phyloP scores from a whole-genome alignment of 2,329 filamentous ascomycete species.

The Elsinoe perseae region DNA sequence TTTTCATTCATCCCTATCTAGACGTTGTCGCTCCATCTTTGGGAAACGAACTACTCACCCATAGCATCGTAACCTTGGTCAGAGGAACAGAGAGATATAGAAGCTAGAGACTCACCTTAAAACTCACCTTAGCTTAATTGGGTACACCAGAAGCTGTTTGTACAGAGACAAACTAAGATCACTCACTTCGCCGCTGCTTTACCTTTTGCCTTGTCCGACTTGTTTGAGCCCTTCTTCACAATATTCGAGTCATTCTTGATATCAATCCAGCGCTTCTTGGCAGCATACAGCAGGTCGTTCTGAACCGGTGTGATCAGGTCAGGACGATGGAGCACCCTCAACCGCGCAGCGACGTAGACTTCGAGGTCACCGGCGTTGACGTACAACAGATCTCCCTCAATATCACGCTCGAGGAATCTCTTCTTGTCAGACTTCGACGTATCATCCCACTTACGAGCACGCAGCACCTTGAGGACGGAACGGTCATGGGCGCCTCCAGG shows the following conservation, averaged over 20 bases:
- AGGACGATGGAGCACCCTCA: neutral
- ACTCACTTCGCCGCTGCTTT: neutral
- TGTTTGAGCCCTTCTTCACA: neutral
- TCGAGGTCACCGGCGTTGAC: conserved; percentile 10
- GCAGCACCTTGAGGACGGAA: conserved; percentile 4
- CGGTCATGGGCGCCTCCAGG: neutral
- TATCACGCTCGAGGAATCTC: neutral
- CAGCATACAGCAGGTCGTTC: neutral
- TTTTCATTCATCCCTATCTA: no score
- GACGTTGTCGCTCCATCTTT: no score
- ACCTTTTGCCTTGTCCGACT: neutral
- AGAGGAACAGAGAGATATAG: no score
- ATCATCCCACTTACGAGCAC: neutral
- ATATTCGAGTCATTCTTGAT: neutral
- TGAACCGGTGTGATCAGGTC: neutral
- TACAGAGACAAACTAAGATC: neutral
- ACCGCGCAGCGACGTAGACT: neutral
- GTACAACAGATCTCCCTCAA: neutral
- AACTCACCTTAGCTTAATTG: neutral
- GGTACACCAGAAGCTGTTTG: neutral
- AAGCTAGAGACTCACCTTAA: neutral
- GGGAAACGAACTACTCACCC: no score
- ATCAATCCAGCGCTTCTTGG: conserved; percentile 1
- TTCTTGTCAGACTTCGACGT: neutral
- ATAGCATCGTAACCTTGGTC: no score